phyloP scores from a whole-genome alignment of 2,329 filamentous ascomycete genomes.

The Westerdykella aurantiaca region DNA sequence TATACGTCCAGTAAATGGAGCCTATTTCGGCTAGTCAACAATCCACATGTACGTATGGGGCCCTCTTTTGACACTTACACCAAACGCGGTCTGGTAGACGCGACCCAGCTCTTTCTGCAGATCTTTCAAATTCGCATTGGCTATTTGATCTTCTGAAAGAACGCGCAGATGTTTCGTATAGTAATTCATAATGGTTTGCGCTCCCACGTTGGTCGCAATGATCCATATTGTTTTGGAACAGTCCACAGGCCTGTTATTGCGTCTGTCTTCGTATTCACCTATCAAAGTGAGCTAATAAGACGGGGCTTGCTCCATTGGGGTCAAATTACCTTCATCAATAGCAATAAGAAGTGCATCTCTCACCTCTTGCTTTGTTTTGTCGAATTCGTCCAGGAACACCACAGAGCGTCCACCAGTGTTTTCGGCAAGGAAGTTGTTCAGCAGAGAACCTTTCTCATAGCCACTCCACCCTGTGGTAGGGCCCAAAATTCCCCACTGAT shows the following conservation, averaged over 20 bases:
- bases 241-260: slow-evolving; percentile 30
- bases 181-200: slow-evolving; percentile 38
- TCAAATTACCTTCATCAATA: slow-evolving; percentile 41
- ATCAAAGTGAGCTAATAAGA: background rate
- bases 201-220: slow-evolving; percentile 43
- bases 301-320: background rate
- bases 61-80: no score
- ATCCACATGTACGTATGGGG: no score
- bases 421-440: slow-evolving; percentile 46
- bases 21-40: slow-evolving; percentile 12
- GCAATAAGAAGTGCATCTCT: slow-evolving; percentile 42
- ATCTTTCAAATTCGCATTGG: slow-evolving; percentile 11
- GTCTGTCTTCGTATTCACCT: slow-evolving; percentile 39
- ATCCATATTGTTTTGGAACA: slow-evolving; percentile 47
- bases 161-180: slow-evolving; percentile 20
- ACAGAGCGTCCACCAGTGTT: slow-evolving; percentile 36
- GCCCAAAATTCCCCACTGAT: slow-evolving; percentile 44
- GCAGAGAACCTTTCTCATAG: slow-evolving; percentile 33
- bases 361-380: slow-evolving; percentile 42
- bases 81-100: slow-evolving; percentile 17
- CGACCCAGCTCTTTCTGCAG: slow-evolving; percentile 12
- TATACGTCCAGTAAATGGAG: slow-evolving; percentile 41
- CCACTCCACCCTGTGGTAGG: slow-evolving; percentile 32
- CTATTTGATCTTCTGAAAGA: slow-evolving; percentile 12
- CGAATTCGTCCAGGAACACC: slow-evolving; percentile 50